Base-by-base conservation (phyloP, 805 yeast genomes). In the Kuraishia ogatae region DNA sequence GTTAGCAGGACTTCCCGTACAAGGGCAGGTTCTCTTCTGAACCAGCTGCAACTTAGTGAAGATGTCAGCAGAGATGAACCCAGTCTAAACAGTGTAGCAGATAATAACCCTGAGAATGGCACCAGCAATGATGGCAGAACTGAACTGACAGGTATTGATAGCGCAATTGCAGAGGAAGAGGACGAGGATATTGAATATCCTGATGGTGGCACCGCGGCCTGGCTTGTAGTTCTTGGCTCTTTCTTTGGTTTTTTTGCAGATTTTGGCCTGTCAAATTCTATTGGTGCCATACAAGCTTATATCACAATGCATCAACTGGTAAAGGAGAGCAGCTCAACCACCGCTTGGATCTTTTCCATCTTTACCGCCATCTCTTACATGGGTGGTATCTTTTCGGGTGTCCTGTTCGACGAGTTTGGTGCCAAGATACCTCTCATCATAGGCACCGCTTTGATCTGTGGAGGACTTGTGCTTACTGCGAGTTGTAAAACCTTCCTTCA, bases 261-360 rank as follows among this genome's bases (percentile, higher is more conserved):
- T 49, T 77, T 83, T 56, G 90, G 91, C 1, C 59, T 81, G 39
- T 65, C 80, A 56, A 84, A 84, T 61, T 67, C 84, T 1, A 71
- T 78, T 39, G 89, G 90, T 59, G 85, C 82, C 4, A 74, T 85
- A 43, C 84, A 85, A 65, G 76, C 85, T 0, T 82, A 83, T 59
- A 72, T 85, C 11, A 74, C 82, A 10, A 70, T 68, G 15, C 78
- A 84, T 64, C 89, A 84, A 64, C 66, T 85, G 58, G 69, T 69
- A 1, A 60, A 74, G 50, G 67, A 70, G 6, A 64, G 74, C 3
- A 71, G 80, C 1, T 74, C 85, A 1, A 67, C 79, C 1, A 73
- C 82, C 5, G 78, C 87, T 3, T 83, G 89, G 89, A 77, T 85
- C 39, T 85, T 85, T 60, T 83, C 89, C 1, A 66, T 84, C 35